These are phyloP conservation scores for Clarireedia hainanense DNA, from an alignment of 2,329 filamentous ascomycete species.

Conservation along the genomic window DNA sequence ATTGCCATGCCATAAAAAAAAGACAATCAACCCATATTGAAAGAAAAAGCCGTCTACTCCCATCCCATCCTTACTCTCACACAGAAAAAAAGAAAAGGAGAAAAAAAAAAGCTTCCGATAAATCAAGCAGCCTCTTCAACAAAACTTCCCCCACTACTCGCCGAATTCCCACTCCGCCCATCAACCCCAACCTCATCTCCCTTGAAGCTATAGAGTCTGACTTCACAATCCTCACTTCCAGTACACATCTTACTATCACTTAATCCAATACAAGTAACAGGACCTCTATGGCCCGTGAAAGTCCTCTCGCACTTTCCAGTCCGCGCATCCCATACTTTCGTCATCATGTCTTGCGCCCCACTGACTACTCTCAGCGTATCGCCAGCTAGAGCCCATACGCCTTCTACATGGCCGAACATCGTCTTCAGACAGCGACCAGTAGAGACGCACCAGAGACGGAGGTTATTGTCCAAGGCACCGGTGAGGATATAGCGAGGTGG, in stretches of 20 bases:
- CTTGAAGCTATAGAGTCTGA: constrained; percentile 71
- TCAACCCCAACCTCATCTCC: constrained; percentile 13
- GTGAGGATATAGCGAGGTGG: constrained; percentile 91
- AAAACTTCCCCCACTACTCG: not conserved
- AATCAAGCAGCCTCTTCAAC: too few species aligned
- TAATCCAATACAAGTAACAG: constrained; percentile 86
- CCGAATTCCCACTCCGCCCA: not conserved
- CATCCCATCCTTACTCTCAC: too few species aligned
- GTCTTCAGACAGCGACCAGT: constrained; percentile 78
- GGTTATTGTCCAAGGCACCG: constrained; percentile 81
- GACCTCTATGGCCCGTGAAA: constrained; percentile 82
- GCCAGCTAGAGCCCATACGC: constrained; percentile 86
- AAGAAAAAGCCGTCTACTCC: too few species aligned
- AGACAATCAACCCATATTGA: too few species aligned
- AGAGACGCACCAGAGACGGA: constrained; percentile 84
- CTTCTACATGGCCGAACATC: constrained; percentile 95
- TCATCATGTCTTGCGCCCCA: constrained; percentile 87
- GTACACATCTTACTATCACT: constrained; percentile 86
- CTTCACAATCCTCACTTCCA: constrained; percentile 88
- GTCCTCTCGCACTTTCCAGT: constrained; percentile 89
- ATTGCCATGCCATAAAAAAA: too few species aligned
- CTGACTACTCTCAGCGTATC: constrained; percentile 84
- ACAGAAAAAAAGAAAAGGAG: too few species aligned
- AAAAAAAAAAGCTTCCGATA: too few species aligned
- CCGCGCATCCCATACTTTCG: constrained; percentile 91